Base-by-base conservation (phyloP, 306 rosid genomes). In the Dryas octopetala region DNA sequence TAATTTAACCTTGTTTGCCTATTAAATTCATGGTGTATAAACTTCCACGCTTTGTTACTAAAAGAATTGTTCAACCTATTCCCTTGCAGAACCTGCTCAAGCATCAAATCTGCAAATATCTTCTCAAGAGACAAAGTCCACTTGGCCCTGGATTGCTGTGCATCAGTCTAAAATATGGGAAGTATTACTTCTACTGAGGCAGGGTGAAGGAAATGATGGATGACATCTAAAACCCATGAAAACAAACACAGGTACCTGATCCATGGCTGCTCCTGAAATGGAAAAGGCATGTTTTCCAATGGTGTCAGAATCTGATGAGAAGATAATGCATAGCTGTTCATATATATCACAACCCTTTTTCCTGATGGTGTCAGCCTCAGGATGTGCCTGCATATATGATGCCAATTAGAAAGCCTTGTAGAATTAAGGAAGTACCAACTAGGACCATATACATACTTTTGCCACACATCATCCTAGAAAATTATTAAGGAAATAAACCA, bases 101-200 rank as follows among this genome's bases (percentile, higher is more conserved):
- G 52, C 69, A 65, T 65, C 69, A 65, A 65, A 65, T 65, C 69
- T 10, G 51, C 69, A 44, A 65, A 65, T 44, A 65, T 23, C 69
- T 44, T 65, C 69, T 65, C 69, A 9, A 65, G 50, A 6, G 69
- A 32, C 38, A 44, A 10, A 65, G 38, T 45, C 52, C 69, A 65
- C 52, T 65, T 44, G 40, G 69, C 69, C 52, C 69, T 43, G 69
- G 51, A 65, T 65, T 65, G 69, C 69, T 65, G 51, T 19, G 44
- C 69, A 65, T 9, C 44, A 28, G 4, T 65, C 69, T 65, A 9
- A 43, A 44, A 32, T 32, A 32, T 1, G 2, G 38, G 38, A 32
- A 32, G 38, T 32, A 32, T 32, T 32, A 32, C 2, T 32, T 32
- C 38, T 32, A 32, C 38, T 32, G 3, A 65, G 32, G 52, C 32